phyloP scores from a whole-genome alignment of 2,329 filamentous ascomycete species.

The Hortaea sp. region DNA sequence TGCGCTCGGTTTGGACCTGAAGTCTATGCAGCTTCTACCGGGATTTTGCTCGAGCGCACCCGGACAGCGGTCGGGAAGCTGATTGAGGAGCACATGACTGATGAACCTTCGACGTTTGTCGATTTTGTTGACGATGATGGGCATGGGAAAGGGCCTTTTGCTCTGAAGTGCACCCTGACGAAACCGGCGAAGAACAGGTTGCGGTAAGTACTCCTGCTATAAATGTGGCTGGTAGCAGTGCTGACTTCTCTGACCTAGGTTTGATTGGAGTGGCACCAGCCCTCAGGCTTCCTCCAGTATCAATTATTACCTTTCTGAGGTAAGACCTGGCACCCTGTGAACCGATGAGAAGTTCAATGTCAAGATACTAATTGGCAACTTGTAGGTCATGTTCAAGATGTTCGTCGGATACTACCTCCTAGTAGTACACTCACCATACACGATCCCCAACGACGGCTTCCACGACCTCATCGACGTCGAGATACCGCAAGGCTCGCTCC shows the following conservation, averaged over 20 bases:
- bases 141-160: constrained; percentile 16
- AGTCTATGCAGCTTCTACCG: constrained; percentile 16
- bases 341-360: background rate
- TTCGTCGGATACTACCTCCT: constrained; percentile 18
- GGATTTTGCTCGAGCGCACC: constrained; percentile 13
- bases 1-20: constrained; percentile 16
- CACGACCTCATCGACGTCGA: constrained; percentile 17
- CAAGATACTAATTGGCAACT: constrained; percentile 7
- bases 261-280: constrained; percentile 17
- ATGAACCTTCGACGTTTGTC: constrained; percentile 15
- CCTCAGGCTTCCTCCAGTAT: constrained; percentile 18
- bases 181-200: constrained; percentile 16
- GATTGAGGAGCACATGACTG: constrained; percentile 18
- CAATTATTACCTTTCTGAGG: constrained; percentile 17
- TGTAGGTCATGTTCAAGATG: background rate
- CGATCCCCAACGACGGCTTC: constrained; percentile 19
- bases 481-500: constrained; percentile 12
- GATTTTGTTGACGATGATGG: constrained; percentile 20
- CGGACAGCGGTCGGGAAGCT: constrained; percentile 15
- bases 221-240: no score
- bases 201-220: background rate
- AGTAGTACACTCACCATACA: constrained; percentile 14
- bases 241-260: background rate
- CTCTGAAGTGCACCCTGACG: constrained; percentile 17
- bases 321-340: background rate